Evolutionary conservation across 2,329 filamentous ascomycete species (phyloP).

Genomic region (Orbilia blumenaviensis): DNA sequence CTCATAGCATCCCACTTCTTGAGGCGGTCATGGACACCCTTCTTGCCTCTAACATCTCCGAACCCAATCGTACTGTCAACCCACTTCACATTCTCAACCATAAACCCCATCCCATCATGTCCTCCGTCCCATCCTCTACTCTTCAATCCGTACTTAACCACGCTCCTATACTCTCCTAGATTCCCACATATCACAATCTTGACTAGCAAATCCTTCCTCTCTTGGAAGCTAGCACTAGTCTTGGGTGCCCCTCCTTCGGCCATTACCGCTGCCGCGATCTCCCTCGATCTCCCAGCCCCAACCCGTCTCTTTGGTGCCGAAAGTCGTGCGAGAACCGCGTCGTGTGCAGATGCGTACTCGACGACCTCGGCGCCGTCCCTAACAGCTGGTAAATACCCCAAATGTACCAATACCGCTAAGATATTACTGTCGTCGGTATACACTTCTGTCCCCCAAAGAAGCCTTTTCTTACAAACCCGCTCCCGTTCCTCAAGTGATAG

Average conservation of each 20-base stretch:
- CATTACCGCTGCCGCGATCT: slow-evolving; percentile 59
- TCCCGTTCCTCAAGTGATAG: slow-evolving; percentile 75
- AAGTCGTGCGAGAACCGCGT: slow-evolving; percentile 39
- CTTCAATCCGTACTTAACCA: slow-evolving; percentile 80
- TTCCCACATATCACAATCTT: slow-evolving; percentile 83
- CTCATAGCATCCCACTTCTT: slow-evolving; percentile 47
- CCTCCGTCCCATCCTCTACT: slow-evolving; percentile 76
- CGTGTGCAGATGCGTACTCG: slow-evolving; percentile 51
- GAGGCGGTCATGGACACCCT: slow-evolving; percentile 38
- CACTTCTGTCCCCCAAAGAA: slow-evolving; percentile 90
- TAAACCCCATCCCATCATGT: slow-evolving; percentile 90
- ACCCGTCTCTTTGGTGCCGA: slow-evolving; percentile 29
- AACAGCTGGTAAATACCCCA: slow-evolving; percentile 88
- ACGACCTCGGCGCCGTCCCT: slow-evolving; percentile 61
- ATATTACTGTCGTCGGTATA: slow-evolving; percentile 97
- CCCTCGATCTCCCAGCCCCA: slow-evolving; percentile 55
- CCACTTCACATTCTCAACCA: slow-evolving; percentile 82
- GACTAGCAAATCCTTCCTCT: slow-evolving; percentile 82
- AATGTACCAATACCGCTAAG: slow-evolving; percentile 89
- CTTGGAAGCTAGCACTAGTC: slow-evolving; percentile 72
- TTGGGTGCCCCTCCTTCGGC: slow-evolving; percentile 64
- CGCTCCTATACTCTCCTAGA: slow-evolving; percentile 78
- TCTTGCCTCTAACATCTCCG: slow-evolving; percentile 32
- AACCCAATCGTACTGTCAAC: slow-evolving; percentile 74
- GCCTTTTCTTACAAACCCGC: slow-evolving; percentile 81